A percentile compares a stretch with the other conserved stretches of the same genome.
These are phyloP conservation scores for Claviceps digitariae DNA, from an alignment of 2,329 filamentous ascomycete species.

Conservation along the genomic window DNA sequence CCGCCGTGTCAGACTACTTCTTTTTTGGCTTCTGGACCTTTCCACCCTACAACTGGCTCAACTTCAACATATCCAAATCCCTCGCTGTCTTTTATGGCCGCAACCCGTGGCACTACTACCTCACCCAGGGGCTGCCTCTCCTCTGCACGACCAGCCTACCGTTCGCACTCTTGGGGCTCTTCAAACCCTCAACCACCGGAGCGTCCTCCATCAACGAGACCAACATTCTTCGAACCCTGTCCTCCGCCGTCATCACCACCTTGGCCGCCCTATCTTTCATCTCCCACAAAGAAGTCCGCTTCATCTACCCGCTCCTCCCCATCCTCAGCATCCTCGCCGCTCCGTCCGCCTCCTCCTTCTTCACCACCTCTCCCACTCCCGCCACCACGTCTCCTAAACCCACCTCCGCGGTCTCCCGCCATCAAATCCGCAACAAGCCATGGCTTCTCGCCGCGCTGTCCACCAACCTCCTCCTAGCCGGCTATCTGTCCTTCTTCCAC, in stretches of 20 bases:
- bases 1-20: conserved; percentile 53
- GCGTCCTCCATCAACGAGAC: conserved; percentile 20
- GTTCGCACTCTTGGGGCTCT: conserved; percentile 56
- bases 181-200: conserved; percentile 23
- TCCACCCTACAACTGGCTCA: conserved; percentile 72
- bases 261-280: conserved; percentile 58
- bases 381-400: conserved; percentile 11
- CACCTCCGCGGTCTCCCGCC: conserved; percentile 13
- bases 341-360: conserved; percentile 50
- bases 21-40: conserved; percentile 85
- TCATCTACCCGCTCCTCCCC: conserved; percentile 86
- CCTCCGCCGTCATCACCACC: conserved; percentile 45
- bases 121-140: conserved; percentile 78
- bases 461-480: conserved; percentile 56
- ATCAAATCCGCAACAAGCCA: conserved; percentile 34
- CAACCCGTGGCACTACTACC: conserved; percentile 87
- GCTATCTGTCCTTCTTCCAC: conserved; percentile 64
- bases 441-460: conserved; percentile 46
- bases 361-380: conserved; percentile 26
- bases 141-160: conserved; percentile 74
- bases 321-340: conserved; percentile 73
- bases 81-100: conserved; percentile 85
- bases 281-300: conserved; percentile 92
- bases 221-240: conserved; percentile 29
- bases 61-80: conserved; percentile 81